Base-by-base conservation (phyloP, 2,329 filamentous ascomycete genomes). In the Claviceps spartinae region DNA sequence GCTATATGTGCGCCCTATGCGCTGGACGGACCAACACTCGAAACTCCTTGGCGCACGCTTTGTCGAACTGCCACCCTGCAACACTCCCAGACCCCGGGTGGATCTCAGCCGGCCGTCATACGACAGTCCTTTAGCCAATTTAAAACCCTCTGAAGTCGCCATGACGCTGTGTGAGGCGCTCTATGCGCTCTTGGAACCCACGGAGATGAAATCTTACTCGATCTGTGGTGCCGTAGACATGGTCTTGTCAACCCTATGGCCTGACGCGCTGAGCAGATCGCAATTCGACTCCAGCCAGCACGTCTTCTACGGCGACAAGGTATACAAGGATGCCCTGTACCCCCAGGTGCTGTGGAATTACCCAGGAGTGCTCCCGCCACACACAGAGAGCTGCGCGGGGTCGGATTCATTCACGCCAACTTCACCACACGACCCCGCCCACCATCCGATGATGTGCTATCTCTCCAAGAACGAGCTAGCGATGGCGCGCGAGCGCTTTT, bases 21-120 rank as follows among this genome's bases (percentile, higher is more conserved):
- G 69, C 59, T 81, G 78, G 78, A 79, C 73, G 16, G 76, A 79
- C 51, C 52, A 67, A 1, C 78, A 81, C 54, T 59, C 68, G 9
- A 61, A 65, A 44, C 63, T 79, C 2, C 72, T 81, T 5, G 70
- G 69, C 24, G 72, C 68, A 16, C 62, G 62, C 44, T 81, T 78
- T 63, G 54, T 63, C 26, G 65, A 72, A 57, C 64, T 69, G 14
- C 67, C 72, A 16, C 60, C 68, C 5, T 69, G 72, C 59, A 63
- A 65, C 40, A 69, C 62, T 5, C 73, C 74, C 2, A 59, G 68
- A 2, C 74, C 74, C 1, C 56, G 56, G 13, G 59, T 61, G 14
- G 45, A 62, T 5, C 59, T 62, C 22, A 60, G 62, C 18, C 62
- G 67, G 38, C 62, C 66, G 30, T 67, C 69, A 9, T 67, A 67